Base-by-base conservation (phyloP, 768 basidiomycete genomes). In the Saitozyma sp. region DNA sequence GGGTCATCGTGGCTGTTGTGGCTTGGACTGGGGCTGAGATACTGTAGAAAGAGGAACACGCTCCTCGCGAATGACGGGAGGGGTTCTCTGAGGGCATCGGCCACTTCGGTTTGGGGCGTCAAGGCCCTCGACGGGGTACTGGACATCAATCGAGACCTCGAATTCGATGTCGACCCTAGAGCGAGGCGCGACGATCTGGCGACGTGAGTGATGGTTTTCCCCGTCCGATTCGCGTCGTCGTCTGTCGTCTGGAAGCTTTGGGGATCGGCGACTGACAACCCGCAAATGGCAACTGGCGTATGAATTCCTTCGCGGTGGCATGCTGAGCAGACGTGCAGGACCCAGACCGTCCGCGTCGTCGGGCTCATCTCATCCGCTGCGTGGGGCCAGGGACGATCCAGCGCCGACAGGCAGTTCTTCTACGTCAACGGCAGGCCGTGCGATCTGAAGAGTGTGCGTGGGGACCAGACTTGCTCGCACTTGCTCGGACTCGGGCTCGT, bases 391-490 rank as follows among this genome's bases (percentile, higher is more conserved):
- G 94, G 93, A 7, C 82, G 95, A 45, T 84, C 86, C 2, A 86
- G 88, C 6, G 84, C 86, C 0, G 96, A 97, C 73, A 81, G 94
- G 2, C 96, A 98, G 68, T 97, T 90, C 78, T 90, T 91, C 80
- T 99, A 87, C 68, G 83, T 98, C 68, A 98, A 99, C 68, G 90
- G 91, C 0, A 83, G 96, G 16, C 96, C 96, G 0, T 94, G 91
- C 70, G 86, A 85, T 66, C 83, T 89, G 9, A 80, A 83, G 16
- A 93, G 91, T 83, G 92, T 89, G 50, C 11, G 76, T 56, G 39
- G 8, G 17, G 14, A 6, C 6, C 38, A 9, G 11, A 10, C 38
- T n/a, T 9, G 3, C 3, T 42, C n/a, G n/a, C n/a, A n/a, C n/a
- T n/a, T n/a, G n/a, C n/a, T n/a, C n/a, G n/a, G n/a, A n/a, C n/a